Evolutionary conservation across 208 protist genomes (phyloP).

Genomic region (Spongospora subterranea): DNA sequence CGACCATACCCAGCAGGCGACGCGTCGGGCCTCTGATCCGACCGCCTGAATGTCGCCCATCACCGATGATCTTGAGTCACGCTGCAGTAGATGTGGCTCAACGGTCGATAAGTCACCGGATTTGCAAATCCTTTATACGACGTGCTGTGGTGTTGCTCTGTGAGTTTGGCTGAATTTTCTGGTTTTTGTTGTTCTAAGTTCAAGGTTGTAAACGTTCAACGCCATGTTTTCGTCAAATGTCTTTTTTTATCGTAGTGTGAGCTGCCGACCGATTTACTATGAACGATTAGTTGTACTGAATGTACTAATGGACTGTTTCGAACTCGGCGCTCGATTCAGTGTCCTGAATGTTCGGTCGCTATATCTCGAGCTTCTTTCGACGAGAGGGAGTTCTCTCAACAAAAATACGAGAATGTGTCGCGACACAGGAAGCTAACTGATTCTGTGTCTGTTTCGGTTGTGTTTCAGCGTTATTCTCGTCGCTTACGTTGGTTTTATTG

Average conservation of each 20-base stretch:
- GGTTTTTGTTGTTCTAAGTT: not conserved
- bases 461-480: not conserved
- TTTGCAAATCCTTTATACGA: constrained; percentile 21
- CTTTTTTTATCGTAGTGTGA: not conserved
- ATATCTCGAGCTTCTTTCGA: not conserved
- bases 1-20: too few relatives aligned
- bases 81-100: not conserved
- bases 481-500: too few relatives aligned
- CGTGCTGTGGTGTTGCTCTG: constrained; percentile 19
- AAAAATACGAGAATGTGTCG: constrained; percentile 41
- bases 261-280: too few relatives aligned
- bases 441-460: not conserved
- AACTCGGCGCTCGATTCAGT: not conserved
- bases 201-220: not conserved
- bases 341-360: not conserved
- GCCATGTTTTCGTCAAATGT: not conserved
- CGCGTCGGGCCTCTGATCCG: not conserved
- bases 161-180: not conserved
- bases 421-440: constrained; percentile 30
- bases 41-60: not conserved
- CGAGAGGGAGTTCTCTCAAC: not conserved
- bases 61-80: not conserved
- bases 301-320: not conserved
- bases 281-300: constrained; percentile 40
- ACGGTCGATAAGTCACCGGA: not conserved